A percentile compares a stretch with the other conserved stretches of the same genome.
These are phyloP conservation scores for Amanita phalloides DNA, from an alignment of 768 basidiomycete genomes.

Conservation along the genomic window DNA sequence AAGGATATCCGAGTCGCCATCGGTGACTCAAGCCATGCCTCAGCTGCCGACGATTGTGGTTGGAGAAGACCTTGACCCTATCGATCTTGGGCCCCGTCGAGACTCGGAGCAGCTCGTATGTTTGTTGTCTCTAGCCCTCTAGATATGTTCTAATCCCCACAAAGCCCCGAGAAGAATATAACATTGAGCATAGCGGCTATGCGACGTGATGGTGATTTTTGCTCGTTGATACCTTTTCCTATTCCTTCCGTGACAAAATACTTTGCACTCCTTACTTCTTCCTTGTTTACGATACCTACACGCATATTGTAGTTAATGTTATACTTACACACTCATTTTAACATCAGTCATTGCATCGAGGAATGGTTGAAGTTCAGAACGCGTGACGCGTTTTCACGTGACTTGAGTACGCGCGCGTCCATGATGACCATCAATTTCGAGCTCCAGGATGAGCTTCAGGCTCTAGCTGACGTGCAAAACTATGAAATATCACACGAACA, in stretches of 20 bases:
- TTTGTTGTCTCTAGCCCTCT: neutral
- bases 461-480: conserved; percentile 44
- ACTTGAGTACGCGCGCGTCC: conserved; percentile 4
- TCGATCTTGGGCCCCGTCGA: neutral
- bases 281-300: neutral
- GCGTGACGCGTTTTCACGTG: conserved; percentile 7
- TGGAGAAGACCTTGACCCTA: conserved; percentile 4
- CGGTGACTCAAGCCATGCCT: conserved; percentile 1
- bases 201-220: neutral
- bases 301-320: conserved; percentile 1
- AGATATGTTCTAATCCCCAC: neutral
- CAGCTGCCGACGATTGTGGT: conserved; percentile 6
- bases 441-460: conserved; percentile 68
- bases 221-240: neutral
- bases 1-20: conserved; percentile 1
- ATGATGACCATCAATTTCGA: conserved; percentile 45
- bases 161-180: conserved; percentile 2
- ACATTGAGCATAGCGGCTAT: neutral
- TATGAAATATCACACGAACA: conserved; percentile 66
- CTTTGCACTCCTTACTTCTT: neutral
- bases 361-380: neutral
- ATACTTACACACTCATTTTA: conserved; percentile 2
- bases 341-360: neutral
- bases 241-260: neutral
- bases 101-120: conserved; percentile 4